A percentile compares a stretch with the other conserved stretches of the same genome.
Conservation (phyloP, 1,284 basidiomycete species). For the Ustilago shanxiensis region DNA sequence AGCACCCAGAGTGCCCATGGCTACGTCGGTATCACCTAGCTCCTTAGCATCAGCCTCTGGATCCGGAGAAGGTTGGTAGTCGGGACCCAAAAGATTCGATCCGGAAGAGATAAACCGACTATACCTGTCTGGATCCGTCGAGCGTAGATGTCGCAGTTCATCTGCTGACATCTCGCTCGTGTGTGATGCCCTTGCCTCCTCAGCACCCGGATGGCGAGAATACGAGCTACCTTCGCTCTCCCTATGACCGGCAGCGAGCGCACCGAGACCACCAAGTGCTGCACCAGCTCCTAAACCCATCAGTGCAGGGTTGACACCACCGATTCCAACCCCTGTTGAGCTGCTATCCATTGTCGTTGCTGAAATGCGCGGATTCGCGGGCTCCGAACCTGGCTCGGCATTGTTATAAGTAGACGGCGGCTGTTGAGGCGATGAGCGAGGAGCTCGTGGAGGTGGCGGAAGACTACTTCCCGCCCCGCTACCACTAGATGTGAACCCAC, state of each 20-base stretch:
- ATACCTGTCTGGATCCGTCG: slow-evolving; percentile 43
- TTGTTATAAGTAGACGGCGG: slow-evolving; percentile 12
- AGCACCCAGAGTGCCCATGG: slow-evolving; percentile 4
- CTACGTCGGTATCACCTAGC: background rate
- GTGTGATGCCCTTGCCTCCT: slow-evolving; percentile 19
- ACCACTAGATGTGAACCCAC: slow-evolving; percentile 33
- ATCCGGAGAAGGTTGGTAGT: slow-evolving; percentile 32
- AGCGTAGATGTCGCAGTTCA: slow-evolving; percentile 30
- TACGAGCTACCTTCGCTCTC: slow-evolving; percentile 52
- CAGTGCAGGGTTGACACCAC: slow-evolving; percentile 34
- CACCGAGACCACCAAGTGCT: slow-evolving; percentile 41
- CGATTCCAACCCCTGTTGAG: slow-evolving; percentile 1
- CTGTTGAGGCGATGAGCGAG: slow-evolving; percentile 21
- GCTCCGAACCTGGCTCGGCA: slow-evolving; percentile 9
- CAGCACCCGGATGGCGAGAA: slow-evolving; percentile 14
- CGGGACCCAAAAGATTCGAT: slow-evolving; percentile 51
- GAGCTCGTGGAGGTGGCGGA: slow-evolving; percentile 45
- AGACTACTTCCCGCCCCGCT: slow-evolving; percentile 40
- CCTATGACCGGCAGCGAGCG: slow-evolving; percentile 54
- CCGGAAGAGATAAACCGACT: slow-evolving; percentile 57
- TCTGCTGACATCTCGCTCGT: slow-evolving; percentile 30
- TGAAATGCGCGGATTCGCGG: slow-evolving; percentile 17
- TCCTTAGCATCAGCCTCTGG: slow-evolving; percentile 10
- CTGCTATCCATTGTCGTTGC: slow-evolving; percentile 24
- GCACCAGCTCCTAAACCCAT: slow-evolving; percentile 39